Evolutionary conservation across 1,284 basidiomycete species (phyloP).

Genomic region (Cutaneotrichosporon spelunceum): DNA sequence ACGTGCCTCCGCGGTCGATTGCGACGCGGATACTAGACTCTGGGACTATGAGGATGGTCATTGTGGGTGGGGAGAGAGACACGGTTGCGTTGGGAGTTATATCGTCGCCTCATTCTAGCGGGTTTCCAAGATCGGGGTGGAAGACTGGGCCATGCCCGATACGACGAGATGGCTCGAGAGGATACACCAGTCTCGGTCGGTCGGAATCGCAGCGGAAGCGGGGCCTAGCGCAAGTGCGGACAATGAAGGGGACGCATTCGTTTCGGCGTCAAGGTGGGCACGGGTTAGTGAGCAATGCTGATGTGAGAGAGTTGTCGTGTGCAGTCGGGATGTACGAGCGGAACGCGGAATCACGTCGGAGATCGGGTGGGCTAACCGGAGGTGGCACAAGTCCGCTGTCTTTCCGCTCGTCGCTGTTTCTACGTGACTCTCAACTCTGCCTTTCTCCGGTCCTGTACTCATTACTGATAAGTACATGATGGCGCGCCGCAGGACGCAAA

Average conservation of each 20-base stretch:
- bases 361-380: background rate
- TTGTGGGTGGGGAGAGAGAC: conserved; percentile 6
- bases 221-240: background rate
- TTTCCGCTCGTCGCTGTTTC: background rate
- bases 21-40: conserved; percentile 45
- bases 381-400: background rate
- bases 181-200: background rate
- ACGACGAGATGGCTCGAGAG: background rate
- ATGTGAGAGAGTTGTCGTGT: background rate
- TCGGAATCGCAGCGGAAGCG: background rate
- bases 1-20: conserved; percentile 44
- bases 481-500: background rate
- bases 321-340: background rate
- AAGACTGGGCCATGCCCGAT: background rate
- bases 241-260: background rate
- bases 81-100: background rate
- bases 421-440: background rate
- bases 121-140: background rate
- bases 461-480: background rate
- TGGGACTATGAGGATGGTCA: conserved; percentile 31
- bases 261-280: background rate
- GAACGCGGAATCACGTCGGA: background rate
- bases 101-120: background rate
- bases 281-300: background rate
- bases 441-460: background rate